Percentiles rank a stretch among this genome's conserved stretches.
Conservation (phyloP, 2,329 filamentous ascomycete genomes). For the Rutstroemia sydowiana region DNA sequence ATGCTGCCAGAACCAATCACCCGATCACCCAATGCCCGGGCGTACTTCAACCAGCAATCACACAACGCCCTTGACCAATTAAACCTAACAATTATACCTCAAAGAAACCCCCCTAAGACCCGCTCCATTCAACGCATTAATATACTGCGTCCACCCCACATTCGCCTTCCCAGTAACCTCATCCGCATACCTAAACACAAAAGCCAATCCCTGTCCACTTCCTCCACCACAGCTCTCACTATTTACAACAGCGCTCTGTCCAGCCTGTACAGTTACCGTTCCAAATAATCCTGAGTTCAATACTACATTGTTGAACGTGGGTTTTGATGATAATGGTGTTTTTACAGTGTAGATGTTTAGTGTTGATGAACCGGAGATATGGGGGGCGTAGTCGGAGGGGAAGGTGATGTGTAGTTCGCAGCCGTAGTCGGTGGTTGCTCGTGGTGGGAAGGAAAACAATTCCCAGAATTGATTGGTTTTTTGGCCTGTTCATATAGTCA, state of each 20-base stretch:
- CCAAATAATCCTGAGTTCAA: constrained; percentile 6
- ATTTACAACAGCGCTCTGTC: constrained; percentile 8
- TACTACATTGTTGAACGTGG: constrained; percentile 10
- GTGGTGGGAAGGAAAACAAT: not conserved
- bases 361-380: constrained; percentile 1
- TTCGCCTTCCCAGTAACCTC: constrained; percentile 8
- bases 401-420: constrained; percentile 1
- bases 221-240: not conserved
- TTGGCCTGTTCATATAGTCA: not conserved
- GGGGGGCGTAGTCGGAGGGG: not conserved
- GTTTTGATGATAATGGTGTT: not conserved
- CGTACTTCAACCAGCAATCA: not conserved
- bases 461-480: not conserved
- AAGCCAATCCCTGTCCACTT: constrained; percentile 7
- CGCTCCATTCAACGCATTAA: constrained; percentile 10
- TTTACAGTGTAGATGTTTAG: constrained; percentile 8
- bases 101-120: constrained; percentile 13
- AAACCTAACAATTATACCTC: constrained; percentile 14
- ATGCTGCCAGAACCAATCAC: too few species aligned
- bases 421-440: constrained; percentile 1
- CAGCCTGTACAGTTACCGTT: constrained; percentile 4
- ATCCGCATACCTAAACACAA: constrained; percentile 12
- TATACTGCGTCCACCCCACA: constrained; percentile 12
- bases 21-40: too few species aligned
- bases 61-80: not conserved